Evolutionary conservation across 164 flowering plant species (phyloP).

Genomic region (Nymphaea thermarum): DNA sequence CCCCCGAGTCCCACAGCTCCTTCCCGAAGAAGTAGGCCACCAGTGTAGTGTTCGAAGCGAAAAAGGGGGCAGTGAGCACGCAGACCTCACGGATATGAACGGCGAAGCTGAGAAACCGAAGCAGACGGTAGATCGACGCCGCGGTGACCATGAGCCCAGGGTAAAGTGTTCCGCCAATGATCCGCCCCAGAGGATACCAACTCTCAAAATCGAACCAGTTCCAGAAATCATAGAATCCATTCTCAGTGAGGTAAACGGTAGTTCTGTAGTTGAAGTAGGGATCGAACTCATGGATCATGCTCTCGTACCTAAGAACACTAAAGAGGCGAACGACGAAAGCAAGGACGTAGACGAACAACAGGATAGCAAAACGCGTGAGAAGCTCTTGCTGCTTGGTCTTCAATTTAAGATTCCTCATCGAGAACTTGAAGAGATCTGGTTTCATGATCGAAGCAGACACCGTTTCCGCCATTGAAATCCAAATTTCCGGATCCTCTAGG

Average conservation of each 20-base stretch:
- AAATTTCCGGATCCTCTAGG: not conserved
- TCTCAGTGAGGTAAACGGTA: slow-evolving; percentile 60
- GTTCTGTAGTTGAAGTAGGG: slow-evolving; percentile 96
- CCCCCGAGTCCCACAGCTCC: slow-evolving; percentile 90
- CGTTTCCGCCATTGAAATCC: not conserved
- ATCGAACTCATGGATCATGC: slow-evolving; percentile 98
- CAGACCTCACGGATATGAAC: slow-evolving; percentile 96
- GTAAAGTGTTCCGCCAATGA: slow-evolving; percentile 90
- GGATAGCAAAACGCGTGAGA: slow-evolving; percentile 58
- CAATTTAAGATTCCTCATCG: slow-evolving; percentile 43
- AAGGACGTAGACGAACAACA: slow-evolving; percentile 55
- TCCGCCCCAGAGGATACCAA: slow-evolving; percentile 96
- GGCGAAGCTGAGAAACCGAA: slow-evolving; percentile 56
- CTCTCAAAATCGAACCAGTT: slow-evolving; percentile 97
- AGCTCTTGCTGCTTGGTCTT: slow-evolving; percentile 92
- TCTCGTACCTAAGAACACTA: slow-evolving; percentile 85
- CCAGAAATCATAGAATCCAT: slow-evolving; percentile 96
- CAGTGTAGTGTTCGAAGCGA: slow-evolving; percentile 85
- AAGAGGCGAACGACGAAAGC: slow-evolving; percentile 82
- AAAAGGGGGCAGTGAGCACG: slow-evolving; percentile 88
- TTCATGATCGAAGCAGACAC: not conserved
- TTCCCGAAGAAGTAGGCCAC: slow-evolving; percentile 96
- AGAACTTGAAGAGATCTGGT: slow-evolving; percentile 11
- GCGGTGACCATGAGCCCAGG: slow-evolving; percentile 99
- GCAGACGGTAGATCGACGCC: slow-evolving; percentile 47